Evolutionary conservation across 495 filamentous ascomycete genomes (phyloP).

Genomic region (Astrothelium macrocarpum): DNA sequence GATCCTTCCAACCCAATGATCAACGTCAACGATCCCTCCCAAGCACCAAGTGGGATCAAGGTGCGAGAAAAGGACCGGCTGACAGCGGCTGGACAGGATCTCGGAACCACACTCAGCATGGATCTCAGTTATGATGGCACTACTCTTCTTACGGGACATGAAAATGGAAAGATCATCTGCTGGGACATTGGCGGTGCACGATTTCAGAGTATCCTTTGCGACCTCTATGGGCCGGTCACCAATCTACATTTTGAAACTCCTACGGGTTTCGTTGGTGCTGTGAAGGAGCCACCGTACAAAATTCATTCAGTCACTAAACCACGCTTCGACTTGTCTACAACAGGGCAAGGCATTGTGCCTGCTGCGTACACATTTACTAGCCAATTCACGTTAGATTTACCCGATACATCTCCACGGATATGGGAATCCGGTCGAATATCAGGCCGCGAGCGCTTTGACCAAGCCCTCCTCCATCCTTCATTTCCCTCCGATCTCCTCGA

Average conservation of each 20-base stretch:
- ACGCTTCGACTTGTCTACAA: constrained; percentile 40
- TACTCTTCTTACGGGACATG: constrained; percentile 68
- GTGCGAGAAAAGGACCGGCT: constrained; percentile 44
- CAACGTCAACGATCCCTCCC: constrained; percentile 17
- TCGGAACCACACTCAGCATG: constrained; percentile 53
- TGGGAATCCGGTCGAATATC: constrained; percentile 8
- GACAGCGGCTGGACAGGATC: constrained; percentile 48
- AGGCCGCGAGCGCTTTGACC: constrained; percentile 34
- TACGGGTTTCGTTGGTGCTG: constrained; percentile 42
- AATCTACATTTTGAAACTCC: constrained; percentile 63
- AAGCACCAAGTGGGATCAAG: constrained; percentile 21
- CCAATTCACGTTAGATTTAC: constrained; percentile 41
- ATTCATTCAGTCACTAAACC: constrained; percentile 63
- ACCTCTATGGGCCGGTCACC: constrained; percentile 59
- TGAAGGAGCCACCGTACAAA: constrained; percentile 36
- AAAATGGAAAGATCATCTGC: constrained; percentile 61
- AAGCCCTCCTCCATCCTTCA: constrained; percentile 42
- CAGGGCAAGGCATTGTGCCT: constrained; percentile 40
- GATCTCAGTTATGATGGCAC: constrained; percentile 74
- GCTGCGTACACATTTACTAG: constrained; percentile 58
- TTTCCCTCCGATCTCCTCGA: constrained; percentile 47
- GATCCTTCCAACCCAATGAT: constrained; percentile 6
- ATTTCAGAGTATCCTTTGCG: constrained; percentile 51
- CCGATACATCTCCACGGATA: background rate
- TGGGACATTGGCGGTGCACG: constrained; percentile 69